These are phyloP conservation scores for Yamadazyma taylorii DNA, from an alignment of 1,139 yeast genomes.

Conservation along the genomic window DNA sequence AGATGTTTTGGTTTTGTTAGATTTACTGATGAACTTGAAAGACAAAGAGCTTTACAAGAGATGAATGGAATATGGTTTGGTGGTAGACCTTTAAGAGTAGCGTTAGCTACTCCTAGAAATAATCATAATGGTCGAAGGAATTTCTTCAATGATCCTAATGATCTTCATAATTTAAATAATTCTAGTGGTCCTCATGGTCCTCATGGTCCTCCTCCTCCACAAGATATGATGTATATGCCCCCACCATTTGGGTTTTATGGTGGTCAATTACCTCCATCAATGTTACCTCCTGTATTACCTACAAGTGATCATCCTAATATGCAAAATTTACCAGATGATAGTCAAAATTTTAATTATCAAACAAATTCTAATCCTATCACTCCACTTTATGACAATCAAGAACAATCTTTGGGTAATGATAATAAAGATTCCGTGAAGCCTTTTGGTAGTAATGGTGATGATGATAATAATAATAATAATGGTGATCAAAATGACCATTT, in stretches of 20 bases:
- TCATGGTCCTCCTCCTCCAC: slow-evolving; percentile 8
- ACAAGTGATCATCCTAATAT: neutral
- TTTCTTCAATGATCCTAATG: slow-evolving; percentile 4
- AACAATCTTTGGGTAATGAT: too few species aligned
- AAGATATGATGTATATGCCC: slow-evolving; percentile 19
- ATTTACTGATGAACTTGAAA: slow-evolving; percentile 61
- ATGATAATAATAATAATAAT: slow-evolving; percentile 8
- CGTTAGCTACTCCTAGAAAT: slow-evolving; percentile 62
- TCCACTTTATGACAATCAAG: too few species aligned
- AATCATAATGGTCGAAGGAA: slow-evolving; percentile 11
- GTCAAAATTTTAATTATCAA: neutral
- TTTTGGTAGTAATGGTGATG: slow-evolving; percentile 1
- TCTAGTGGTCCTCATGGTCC: slow-evolving; percentile 6
- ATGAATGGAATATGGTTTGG: slow-evolving; percentile 78
- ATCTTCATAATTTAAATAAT: slow-evolving; percentile 5
- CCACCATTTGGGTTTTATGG: slow-evolving; percentile 13
- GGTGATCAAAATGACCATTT: neutral
- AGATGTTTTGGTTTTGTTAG: slow-evolving; percentile 79
- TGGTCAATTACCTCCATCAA: neutral
- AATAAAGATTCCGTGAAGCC: too few species aligned
- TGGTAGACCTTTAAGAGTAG: slow-evolving; percentile 73
- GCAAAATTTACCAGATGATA: neutral
- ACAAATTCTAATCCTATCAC: too few species aligned
- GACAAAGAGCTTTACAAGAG: slow-evolving; percentile 62
- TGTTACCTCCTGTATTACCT: slow-evolving; percentile 1